A percentile compares a stretch with the other conserved stretches of the same genome.
Evolutionary conservation across 1,284 basidiomycete species (phyloP).

Genomic region (Porogramme epimiltina): DNA sequence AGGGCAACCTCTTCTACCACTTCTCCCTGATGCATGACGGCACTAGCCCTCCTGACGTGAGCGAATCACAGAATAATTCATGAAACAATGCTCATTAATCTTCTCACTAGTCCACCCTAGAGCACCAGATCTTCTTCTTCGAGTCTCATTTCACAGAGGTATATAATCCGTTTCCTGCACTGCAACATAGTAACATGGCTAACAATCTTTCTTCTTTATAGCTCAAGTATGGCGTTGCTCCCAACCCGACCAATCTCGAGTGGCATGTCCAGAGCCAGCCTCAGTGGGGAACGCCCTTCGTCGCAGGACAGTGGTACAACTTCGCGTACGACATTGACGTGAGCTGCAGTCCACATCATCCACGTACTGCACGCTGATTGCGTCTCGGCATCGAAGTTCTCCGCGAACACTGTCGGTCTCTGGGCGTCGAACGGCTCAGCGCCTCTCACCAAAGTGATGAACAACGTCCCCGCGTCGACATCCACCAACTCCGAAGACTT

Average conservation of each 20-base stretch:
- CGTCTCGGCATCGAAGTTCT: conserved; percentile 41
- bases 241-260: conserved; percentile 49
- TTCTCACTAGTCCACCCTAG: conserved; percentile 43
- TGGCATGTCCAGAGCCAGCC: conserved; percentile 52
- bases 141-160: conserved; percentile 69
- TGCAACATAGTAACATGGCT: background rate
- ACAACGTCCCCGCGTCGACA: conserved; percentile 49
- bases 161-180: conserved; percentile 1
- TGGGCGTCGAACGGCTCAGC: conserved; percentile 56
- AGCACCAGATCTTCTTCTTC: conserved; percentile 65
- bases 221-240: conserved; percentile 60
- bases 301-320: conserved; percentile 62
- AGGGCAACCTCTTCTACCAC: conserved; percentile 66
- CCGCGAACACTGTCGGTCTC: conserved; percentile 53
- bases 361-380: background rate
- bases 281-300: conserved; percentile 56
- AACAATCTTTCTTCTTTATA: conserved; percentile 17
- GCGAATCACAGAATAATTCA: conserved; percentile 14
- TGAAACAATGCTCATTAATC: background rate
- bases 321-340: conserved; percentile 65
- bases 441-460: conserved; percentile 52
- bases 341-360: conserved; percentile 19
- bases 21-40: conserved; percentile 54
- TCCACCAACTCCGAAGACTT: conserved; percentile 66
- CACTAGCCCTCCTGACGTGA: conserved; percentile 55